A percentile compares a stretch with the other conserved stretches of the same genome.
Evolutionary conservation across 352 stramenopile species (phyloP).

Genomic region (Phytophthora sansomeana): DNA sequence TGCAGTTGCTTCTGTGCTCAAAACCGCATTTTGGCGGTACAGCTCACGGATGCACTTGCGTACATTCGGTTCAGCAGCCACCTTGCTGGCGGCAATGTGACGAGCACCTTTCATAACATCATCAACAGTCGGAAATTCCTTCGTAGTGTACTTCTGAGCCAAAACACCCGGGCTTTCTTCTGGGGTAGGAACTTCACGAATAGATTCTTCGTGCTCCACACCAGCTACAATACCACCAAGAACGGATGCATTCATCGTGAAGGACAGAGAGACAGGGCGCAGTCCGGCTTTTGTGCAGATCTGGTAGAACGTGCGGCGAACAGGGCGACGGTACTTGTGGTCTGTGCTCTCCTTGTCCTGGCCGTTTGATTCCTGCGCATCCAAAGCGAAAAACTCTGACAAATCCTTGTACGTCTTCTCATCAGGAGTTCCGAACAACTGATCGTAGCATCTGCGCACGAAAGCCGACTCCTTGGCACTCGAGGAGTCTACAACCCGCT

Average conservation of each 20-base stretch:
- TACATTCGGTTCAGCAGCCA: conserved; percentile 86
- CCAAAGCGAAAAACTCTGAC: conserved; percentile 86
- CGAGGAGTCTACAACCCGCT: conserved; percentile 71
- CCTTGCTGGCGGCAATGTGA: conserved; percentile 89
- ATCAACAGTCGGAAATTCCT: conserved; percentile 85
- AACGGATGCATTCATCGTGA: conserved; percentile 89
- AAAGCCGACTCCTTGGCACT: conserved; percentile 80
- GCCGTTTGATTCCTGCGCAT: conserved; percentile 63
- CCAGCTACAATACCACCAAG: conserved; percentile 80
- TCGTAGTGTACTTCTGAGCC: conserved; percentile 81
- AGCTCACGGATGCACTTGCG: conserved; percentile 87
- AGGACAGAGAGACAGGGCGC: conserved; percentile 69
- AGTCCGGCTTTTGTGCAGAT: conserved; percentile 89
- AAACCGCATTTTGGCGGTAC: conserved; percentile 76
- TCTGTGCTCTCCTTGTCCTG: conserved; percentile 61
- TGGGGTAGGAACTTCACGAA: conserved; percentile 77
- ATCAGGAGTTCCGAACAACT: conserved; percentile 71
- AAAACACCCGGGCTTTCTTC: conserved; percentile 76
- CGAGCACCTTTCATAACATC: conserved; percentile 90
- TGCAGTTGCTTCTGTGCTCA: conserved; percentile 79
- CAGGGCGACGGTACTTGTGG: conserved; percentile 78
- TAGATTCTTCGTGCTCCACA: conserved; percentile 70
- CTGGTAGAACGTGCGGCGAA: conserved; percentile 89
- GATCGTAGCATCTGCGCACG: conserved; percentile 86
- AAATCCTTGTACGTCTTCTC: conserved; percentile 90